Evolutionary conservation across 2,329 filamentous ascomycete species (phyloP).

Genomic region (Tympanopsis confertula): DNA sequence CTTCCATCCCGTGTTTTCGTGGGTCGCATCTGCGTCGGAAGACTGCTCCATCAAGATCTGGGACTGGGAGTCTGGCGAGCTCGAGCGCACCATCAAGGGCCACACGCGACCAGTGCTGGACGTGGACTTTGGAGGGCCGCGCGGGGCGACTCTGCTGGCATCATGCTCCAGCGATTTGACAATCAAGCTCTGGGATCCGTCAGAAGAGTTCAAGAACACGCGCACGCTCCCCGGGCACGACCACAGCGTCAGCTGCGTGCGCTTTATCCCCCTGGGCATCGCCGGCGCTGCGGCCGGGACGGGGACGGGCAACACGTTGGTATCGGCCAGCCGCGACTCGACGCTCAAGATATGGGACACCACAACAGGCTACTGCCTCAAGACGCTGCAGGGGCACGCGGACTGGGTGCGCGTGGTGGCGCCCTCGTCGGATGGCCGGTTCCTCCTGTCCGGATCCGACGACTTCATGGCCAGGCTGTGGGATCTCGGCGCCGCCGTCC

Average conservation of each 20-base stretch:
- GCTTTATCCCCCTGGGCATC: constrained; percentile 59
- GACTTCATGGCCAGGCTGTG: constrained; percentile 60
- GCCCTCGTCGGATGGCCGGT: constrained; percentile 58
- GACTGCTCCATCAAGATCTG: background rate
- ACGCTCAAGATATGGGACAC: constrained; percentile 63
- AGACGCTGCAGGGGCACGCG: constrained; percentile 54
- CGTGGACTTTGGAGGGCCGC: background rate
- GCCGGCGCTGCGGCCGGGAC: constrained; percentile 38
- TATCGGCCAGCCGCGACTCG: constrained; percentile 59
- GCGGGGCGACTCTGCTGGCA: background rate
- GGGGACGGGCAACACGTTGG: constrained; percentile 53
- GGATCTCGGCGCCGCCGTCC: constrained; percentile 44
- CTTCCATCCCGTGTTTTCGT: background rate
- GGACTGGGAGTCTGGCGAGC: background rate
- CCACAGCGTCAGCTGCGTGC: constrained; percentile 56
- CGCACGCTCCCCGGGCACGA: constrained; percentile 61
- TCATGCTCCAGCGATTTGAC: constrained; percentile 40
- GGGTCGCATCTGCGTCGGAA: background rate
- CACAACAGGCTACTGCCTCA: constrained; percentile 64
- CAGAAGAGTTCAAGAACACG: constrained; percentile 65
- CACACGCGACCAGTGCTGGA: background rate
- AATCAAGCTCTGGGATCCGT: constrained; percentile 64
- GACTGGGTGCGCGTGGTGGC: constrained; percentile 61
- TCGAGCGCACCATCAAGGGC: background rate
- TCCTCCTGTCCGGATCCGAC: constrained; percentile 53